Base-by-base conservation (phyloP, 352 stramenopile genomes). In the Phytopythium cucurbitacearum region DNA sequence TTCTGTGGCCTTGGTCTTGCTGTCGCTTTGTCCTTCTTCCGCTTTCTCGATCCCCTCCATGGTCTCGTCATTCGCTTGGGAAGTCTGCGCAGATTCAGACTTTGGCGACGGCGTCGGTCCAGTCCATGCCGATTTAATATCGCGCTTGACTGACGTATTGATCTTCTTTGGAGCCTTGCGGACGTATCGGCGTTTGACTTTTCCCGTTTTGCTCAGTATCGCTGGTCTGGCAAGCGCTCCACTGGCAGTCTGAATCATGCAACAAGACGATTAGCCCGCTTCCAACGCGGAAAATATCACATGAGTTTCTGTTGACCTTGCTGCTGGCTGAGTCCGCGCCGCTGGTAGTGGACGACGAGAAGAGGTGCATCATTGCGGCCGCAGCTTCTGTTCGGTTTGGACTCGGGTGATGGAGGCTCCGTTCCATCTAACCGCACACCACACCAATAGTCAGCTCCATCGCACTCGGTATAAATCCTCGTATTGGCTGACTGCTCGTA, bases 301-400 rank as follows among this genome's bases (percentile, higher is more conserved):
- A 28, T 28, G 21, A 28, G 21, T 28, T 28, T 28, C 21, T 28
- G 21, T 28, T 3, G 5, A 62, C 54, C 51, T 67, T 58, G 65
- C 48, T 15, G 28, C n/a, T 16, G 15, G n/a, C 11, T 8, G n/a
- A 12, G 3, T 8, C 48, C 3, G 28, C 13, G 11, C 36, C 59
- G 21, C 21, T 28, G 21, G 21, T 28, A 6, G 56, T 45, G 0
- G 73, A 79, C 0, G 73, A 80, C 11, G 76, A 65, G 40, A 92
- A 72, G 12, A 92, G 48, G 55, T 89, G 71, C 79, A 92, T 85
- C 81, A 92, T 92, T 16, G 81, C 81, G 1, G 79, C 73, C 3
- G 81, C 81, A 12, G 81, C 81, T 56, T 92, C 81, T 0, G 79
- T 90, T 45, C 81, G 74, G 51, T 90, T 92, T 16, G 81, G 81